These are phyloP conservation scores for Avena eriantha DNA, from an alignment of 176 grass and related monocot genomes.

Conservation along the genomic window DNA sequence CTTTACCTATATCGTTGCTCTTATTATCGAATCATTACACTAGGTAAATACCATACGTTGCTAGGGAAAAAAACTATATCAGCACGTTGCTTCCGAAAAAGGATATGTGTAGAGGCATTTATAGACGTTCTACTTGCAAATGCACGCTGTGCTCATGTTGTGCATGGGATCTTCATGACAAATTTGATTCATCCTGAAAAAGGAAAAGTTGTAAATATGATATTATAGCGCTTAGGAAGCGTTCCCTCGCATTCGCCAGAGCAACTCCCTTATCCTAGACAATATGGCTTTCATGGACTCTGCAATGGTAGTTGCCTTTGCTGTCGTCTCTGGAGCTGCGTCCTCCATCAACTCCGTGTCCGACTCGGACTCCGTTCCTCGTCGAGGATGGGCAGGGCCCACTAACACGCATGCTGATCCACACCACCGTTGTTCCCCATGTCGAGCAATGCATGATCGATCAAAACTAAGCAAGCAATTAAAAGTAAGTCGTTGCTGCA, in stretches of 20 bases:
- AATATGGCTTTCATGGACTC: background rate
- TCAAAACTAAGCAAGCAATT: background rate
- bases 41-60: background rate
- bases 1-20: background rate
- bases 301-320: background rate
- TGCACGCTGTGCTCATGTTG: background rate
- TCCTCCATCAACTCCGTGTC: background rate
- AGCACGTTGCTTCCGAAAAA: background rate
- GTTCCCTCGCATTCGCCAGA: background rate
- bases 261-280: background rate
- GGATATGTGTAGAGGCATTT: background rate
- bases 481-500: background rate
- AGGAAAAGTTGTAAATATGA: background rate
- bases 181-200: background rate
- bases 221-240: background rate
- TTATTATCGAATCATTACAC: background rate
- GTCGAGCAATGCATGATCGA: background rate
- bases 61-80: background rate
- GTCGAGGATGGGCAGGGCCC: background rate
- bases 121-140: conserved; percentile 1
- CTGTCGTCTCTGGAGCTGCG: background rate
- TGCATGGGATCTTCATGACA: background rate
- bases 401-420: background rate
- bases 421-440: background rate
- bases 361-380: background rate